Percentiles rank a stretch among this genome's conserved stretches.
phyloP scores from a whole-genome alignment of 805 yeast species.

The Ogataea kodamae region DNA sequence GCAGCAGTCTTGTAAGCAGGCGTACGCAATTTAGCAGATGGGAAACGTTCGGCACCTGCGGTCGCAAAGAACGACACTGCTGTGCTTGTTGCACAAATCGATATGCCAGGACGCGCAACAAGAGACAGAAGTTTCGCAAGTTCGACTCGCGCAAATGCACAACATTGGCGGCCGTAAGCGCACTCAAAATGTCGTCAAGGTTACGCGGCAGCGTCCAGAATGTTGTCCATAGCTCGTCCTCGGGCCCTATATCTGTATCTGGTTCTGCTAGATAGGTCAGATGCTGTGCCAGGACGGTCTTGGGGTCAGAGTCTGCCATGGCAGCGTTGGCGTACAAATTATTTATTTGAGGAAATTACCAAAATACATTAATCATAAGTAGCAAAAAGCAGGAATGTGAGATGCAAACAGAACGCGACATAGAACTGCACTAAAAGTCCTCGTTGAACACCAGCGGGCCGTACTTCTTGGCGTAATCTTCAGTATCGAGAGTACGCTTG shows the following conservation, averaged over 20 bases:
- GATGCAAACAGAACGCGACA: no score
- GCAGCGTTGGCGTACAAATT: slow-evolving; percentile 2
- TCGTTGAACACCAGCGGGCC: slow-evolving; percentile 47
- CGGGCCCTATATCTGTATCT: slow-evolving; percentile 32
- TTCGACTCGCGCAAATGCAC: slow-evolving; percentile 57
- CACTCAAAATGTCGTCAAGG: slow-evolving; percentile 54
- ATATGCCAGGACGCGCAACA: slow-evolving; percentile 42
- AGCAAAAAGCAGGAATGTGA: not conserved
- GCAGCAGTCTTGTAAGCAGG: slow-evolving; percentile 59
- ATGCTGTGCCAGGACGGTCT: slow-evolving; percentile 54
- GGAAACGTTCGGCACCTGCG: slow-evolving; percentile 24
- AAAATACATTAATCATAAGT: slow-evolving; percentile 5
- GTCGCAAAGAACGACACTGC: slow-evolving; percentile 14
- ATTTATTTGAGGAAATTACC: slow-evolving; percentile 1
- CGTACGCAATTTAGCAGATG: slow-evolving; percentile 60
- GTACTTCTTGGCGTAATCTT: slow-evolving; percentile 35
- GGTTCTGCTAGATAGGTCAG: slow-evolving; percentile 55
- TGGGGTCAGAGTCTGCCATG: slow-evolving; percentile 80
- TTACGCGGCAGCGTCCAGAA: slow-evolving; percentile 49
- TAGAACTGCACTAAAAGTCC: slow-evolving; percentile 39
- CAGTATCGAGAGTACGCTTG: slow-evolving; percentile 16
- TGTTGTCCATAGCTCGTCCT: slow-evolving; percentile 40
- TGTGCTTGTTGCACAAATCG: slow-evolving; percentile 30
- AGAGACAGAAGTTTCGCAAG: slow-evolving; percentile 50
- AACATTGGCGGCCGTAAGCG: slow-evolving; percentile 56